Conservation (phyloP, 805 yeast species). For the Candida parachauliodes region DNA sequence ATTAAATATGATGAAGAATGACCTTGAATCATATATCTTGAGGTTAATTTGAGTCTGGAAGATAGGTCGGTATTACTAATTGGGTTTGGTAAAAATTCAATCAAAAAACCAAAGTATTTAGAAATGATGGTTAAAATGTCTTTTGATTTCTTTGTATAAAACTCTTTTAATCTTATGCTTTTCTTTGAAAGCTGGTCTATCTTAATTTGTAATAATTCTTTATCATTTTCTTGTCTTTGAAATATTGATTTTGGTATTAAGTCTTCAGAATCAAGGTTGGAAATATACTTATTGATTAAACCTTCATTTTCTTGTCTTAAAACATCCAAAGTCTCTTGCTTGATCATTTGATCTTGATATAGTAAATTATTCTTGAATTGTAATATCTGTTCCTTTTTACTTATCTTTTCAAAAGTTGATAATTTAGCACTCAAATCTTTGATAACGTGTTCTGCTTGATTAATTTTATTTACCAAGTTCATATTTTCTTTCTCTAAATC, state of each 20-base stretch:
- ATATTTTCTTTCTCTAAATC: slow-evolving; percentile 41
- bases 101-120: slow-evolving; percentile 64
- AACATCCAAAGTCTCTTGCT: slow-evolving; percentile 46
- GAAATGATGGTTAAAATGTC: slow-evolving; percentile 69
- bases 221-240: slow-evolving; percentile 58
- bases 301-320: slow-evolving; percentile 59
- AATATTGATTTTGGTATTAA: slow-evolving; percentile 59
- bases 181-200: slow-evolving; percentile 50
- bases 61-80: slow-evolving; percentile 43
- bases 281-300: slow-evolving; percentile 32
- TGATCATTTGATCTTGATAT: slow-evolving; percentile 55
- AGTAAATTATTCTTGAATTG: slow-evolving; percentile 69
- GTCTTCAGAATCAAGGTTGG: slow-evolving; percentile 16
- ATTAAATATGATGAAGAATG: slow-evolving; percentile 43
- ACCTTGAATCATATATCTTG: slow-evolving; percentile 32
- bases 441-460: slow-evolving; percentile 33
- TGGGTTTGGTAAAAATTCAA: slow-evolving; percentile 57
- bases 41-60: slow-evolving; percentile 53
- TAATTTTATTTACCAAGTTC: slow-evolving; percentile 31
- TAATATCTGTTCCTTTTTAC: slow-evolving; percentile 42
- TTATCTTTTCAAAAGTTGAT: slow-evolving; percentile 19
- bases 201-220: slow-evolving; percentile 43
- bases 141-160: slow-evolving; percentile 61
- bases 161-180: slow-evolving; percentile 49
- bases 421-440: slow-evolving; percentile 34